phyloP scores from a whole-genome alignment of 1,139 yeast species.

The Sugiyamaella paludigena region DNA sequence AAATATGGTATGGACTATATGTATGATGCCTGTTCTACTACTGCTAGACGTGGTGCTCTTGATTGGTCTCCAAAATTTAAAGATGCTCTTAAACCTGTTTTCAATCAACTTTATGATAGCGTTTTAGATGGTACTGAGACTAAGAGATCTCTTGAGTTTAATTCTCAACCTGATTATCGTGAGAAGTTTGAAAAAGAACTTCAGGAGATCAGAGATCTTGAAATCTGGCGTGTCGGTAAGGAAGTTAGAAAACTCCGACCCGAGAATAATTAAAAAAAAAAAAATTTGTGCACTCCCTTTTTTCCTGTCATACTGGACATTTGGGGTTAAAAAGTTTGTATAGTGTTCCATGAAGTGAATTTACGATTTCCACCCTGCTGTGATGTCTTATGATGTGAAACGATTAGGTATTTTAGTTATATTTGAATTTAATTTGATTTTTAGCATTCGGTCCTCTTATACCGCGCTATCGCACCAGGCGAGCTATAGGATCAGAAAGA shows the following conservation, averaged over 20 bases:
- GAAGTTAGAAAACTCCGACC: slow-evolving; percentile 99
- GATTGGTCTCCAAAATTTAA: slow-evolving; percentile 99
- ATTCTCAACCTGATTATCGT: slow-evolving; percentile 97
- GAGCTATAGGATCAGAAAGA: too few species aligned
- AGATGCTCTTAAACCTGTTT: slow-evolving; percentile 98
- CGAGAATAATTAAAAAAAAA: slow-evolving; percentile 73
- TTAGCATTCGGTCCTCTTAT: too few species aligned
- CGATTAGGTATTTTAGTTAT: background rate
- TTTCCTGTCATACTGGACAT: slow-evolving; percentile 19
- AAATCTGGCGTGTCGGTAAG: slow-evolving; percentile 99
- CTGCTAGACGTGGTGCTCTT: slow-evolving; percentile 99
- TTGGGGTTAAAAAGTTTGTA: slow-evolving; percentile 21
- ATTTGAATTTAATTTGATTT: too few species aligned
- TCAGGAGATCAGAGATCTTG: slow-evolving; percentile 90
- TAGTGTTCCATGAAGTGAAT: slow-evolving; percentile 26
- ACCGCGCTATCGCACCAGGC: too few species aligned
- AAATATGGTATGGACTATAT: slow-evolving; percentile 99
- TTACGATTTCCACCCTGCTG: slow-evolving; percentile 18
- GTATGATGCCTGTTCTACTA: slow-evolving; percentile 99
- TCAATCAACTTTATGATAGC: slow-evolving; percentile 91
- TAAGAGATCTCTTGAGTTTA: slow-evolving; percentile 95
- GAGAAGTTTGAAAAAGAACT: slow-evolving; percentile 93
- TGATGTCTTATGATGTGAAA: slow-evolving; percentile 18
- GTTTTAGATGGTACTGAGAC: slow-evolving; percentile 97
- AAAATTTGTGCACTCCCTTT: slow-evolving; percentile 11